Conservation (phyloP, 2,329 filamentous ascomycete genomes). For the Lecanicillium sp. region DNA sequence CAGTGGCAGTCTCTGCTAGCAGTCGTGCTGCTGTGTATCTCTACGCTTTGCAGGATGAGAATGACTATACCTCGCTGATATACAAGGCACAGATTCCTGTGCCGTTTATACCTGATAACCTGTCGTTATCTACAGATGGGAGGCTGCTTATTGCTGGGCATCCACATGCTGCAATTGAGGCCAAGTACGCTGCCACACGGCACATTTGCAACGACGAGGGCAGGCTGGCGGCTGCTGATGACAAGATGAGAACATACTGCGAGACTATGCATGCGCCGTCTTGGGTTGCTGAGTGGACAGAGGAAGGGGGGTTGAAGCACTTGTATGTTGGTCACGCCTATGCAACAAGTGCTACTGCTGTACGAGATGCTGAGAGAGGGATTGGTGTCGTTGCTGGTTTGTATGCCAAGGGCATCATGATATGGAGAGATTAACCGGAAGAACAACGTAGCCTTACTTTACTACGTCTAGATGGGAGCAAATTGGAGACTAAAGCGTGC, state of each 20-base stretch:
- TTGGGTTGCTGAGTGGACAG: conserved; percentile 27
- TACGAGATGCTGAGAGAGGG: conserved; percentile 18
- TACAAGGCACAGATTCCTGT: conserved; percentile 9
- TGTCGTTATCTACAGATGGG: conserved; percentile 19
- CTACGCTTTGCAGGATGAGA: conserved; percentile 14
- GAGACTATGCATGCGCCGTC: conserved; percentile 11
- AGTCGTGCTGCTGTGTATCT: conserved; percentile 19
- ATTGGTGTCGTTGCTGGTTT: conserved; percentile 28
- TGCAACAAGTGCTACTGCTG: conserved; percentile 24
- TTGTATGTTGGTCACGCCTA: conserved; percentile 25
- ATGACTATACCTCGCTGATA: neutral
- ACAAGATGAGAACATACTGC: conserved; percentile 10
- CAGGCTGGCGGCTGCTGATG: conserved; percentile 15
- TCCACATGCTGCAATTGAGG: conserved; percentile 23
- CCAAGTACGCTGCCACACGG: conserved; percentile 21
- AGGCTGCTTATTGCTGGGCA: conserved; percentile 32
- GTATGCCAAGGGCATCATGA: conserved; percentile 26
- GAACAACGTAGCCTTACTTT: too few species aligned
- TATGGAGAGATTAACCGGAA: conserved; percentile 15
- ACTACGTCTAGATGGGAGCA: too few species aligned
- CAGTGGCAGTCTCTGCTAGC: conserved; percentile 29
- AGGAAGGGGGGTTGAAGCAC: conserved; percentile 20
- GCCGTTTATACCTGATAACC: conserved; percentile 32
- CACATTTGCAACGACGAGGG: conserved; percentile 25
- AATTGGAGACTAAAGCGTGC: too few species aligned